Conservation (phyloP, 768 basidiomycete genomes). For the Suillus subluteus region DNA sequence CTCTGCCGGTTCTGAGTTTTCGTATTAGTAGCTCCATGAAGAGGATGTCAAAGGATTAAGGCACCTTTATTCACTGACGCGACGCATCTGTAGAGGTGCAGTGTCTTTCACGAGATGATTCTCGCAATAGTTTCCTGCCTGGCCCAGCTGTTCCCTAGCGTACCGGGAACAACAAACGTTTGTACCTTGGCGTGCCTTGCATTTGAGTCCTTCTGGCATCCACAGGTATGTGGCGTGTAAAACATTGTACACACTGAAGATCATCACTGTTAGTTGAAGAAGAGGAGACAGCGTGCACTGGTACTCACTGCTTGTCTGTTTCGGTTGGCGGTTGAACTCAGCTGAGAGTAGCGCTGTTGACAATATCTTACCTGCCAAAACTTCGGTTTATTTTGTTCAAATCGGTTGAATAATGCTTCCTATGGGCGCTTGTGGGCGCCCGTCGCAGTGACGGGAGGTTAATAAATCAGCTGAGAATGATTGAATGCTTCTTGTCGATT, state of each 20-base stretch:
- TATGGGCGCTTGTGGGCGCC: neutral
- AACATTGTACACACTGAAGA: neutral
- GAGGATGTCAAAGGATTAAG: neutral
- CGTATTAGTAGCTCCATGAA: neutral
- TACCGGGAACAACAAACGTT: neutral
- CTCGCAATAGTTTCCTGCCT: neutral
- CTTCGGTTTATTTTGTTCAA: neutral
- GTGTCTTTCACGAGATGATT: neutral
- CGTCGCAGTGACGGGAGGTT: neutral
- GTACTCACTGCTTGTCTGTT: neutral
- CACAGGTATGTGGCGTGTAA: neutral
- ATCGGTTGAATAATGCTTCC: neutral
- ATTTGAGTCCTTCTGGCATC: neutral
- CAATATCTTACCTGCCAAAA: neutral
- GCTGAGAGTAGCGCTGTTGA: neutral
- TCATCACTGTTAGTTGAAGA: neutral
- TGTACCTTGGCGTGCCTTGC: neutral
- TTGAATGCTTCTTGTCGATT: neutral
- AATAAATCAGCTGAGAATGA: neutral
- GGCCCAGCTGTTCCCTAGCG: neutral
- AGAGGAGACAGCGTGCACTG: neutral
- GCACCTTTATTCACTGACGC: neutral
- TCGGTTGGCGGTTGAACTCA: neutral
- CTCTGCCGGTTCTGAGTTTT: neutral
- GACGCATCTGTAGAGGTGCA: neutral